Evolutionary conservation across 179 eudicot genomes (phyloP).

Genomic region (Nepenthes alata): DNA sequence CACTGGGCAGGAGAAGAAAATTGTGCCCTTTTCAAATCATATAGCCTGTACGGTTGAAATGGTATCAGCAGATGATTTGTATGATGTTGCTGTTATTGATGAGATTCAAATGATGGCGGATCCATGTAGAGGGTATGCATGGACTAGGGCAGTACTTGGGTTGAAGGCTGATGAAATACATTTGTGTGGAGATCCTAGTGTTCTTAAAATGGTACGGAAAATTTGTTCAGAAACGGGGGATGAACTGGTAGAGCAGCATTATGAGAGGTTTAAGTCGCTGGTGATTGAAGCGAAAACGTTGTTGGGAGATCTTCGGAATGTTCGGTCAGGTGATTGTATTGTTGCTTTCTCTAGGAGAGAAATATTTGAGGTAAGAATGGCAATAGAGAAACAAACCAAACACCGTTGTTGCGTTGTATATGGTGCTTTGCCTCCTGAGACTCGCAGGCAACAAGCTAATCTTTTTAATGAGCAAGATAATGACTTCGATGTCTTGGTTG

Average conservation of each 20-base stretch:
- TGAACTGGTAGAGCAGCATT: slow-evolving; percentile 58
- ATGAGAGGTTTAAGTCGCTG: slow-evolving; percentile 70
- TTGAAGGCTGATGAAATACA: slow-evolving; percentile 85
- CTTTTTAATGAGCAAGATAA: slow-evolving; percentile 65
- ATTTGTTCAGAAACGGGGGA: slow-evolving; percentile 72
- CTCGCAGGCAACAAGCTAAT: slow-evolving; percentile 74
- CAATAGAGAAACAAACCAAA: slow-evolving; percentile 67
- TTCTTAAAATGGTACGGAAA: slow-evolving; percentile 52
- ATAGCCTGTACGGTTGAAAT: slow-evolving; percentile 84
- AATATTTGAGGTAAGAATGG: slow-evolving; percentile 76
- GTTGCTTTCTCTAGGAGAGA: slow-evolving; percentile 92
- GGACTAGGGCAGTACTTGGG: slow-evolving; percentile 86
- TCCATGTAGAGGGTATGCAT: slow-evolving; percentile 57
- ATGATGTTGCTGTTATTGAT: slow-evolving; percentile 81
- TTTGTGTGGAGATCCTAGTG: slow-evolving; percentile 88
- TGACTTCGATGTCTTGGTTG: slow-evolving; percentile 71
- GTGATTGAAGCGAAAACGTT: slow-evolving; percentile 88
- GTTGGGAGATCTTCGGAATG: slow-evolving; percentile 58
- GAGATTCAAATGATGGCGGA: slow-evolving; percentile 94
- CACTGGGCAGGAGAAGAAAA: slow-evolving; percentile 84
- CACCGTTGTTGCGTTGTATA: slow-evolving; percentile 85
- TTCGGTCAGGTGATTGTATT: slow-evolving; percentile 74
- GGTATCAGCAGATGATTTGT: slow-evolving; percentile 64
- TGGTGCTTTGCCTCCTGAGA: slow-evolving; percentile 90
- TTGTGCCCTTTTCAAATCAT: slow-evolving; percentile 67